phyloP scores from a whole-genome alignment of 2,329 filamentous ascomycete species.

The Thelonectria discophora region DNA sequence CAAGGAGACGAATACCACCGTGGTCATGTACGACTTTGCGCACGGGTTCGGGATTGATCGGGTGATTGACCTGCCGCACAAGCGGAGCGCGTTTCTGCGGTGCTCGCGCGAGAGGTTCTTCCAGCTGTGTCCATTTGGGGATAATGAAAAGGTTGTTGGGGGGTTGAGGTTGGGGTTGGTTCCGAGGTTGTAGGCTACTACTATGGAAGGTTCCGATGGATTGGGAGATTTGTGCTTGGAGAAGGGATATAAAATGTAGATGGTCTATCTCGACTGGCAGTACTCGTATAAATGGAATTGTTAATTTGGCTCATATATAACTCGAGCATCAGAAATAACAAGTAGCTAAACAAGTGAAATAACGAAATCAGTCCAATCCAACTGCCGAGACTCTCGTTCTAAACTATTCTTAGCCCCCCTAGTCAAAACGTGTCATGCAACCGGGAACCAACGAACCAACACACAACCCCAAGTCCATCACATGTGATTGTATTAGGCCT shows the following conservation, averaged over 20 bases:
- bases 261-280: no score
- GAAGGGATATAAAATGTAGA: no score
- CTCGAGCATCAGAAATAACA: not conserved
- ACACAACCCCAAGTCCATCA: not conserved
- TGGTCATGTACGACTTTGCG: constrained; percentile 78
- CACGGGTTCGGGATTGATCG: constrained; percentile 78
- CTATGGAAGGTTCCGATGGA: not conserved
- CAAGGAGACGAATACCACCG: constrained; percentile 73
- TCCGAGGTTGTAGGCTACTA: constrained; percentile 57
- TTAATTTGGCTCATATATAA: no score
- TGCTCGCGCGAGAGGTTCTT: constrained; percentile 75
- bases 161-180: constrained; percentile 63
- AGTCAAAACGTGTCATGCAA: not conserved
- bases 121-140: constrained; percentile 68
- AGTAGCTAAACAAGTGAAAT: not conserved
- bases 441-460: not conserved
- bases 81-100: constrained; percentile 72
- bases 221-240: no score
- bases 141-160: constrained; percentile 64
- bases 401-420: not conserved
- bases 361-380: not conserved
- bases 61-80: constrained; percentile 76
- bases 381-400: not conserved
- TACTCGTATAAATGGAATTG: no score
- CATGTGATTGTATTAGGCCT: not conserved